Evolutionary conservation across 495 filamentous ascomycete genomes (phyloP), one percentile per base, ranked within the genome.

Genomic region (Penicillium cinerascens): DNA sequence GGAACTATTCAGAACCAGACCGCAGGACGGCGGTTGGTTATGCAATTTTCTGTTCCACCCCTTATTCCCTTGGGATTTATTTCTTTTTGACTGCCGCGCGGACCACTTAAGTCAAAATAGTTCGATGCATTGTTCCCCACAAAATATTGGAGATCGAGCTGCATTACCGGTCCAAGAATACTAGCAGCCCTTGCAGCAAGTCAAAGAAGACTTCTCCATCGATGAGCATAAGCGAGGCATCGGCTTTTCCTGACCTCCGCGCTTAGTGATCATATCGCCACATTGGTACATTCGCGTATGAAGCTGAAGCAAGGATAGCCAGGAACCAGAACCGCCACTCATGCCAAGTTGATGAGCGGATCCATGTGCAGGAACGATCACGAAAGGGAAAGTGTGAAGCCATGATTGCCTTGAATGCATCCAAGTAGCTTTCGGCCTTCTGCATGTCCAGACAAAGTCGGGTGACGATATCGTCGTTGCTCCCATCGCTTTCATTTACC

Each of bases 141-240:
- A 23, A n/a, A 52, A 46, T 51, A 23, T 7, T 8, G 13, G 5
- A 27, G 38, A 36, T 35, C 33, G 44, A 44, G 25, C 46, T 26
- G 44, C 36, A 47, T 26, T 73, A n/a, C 64, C 68, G 79, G 9
- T 76, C 77, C 16, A 80, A 54, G 40, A 74, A 68, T 2, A 79
- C 56, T 10, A 78, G 55, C 18, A 78, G 65, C 15, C 77, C 74
- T 60, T 77, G 70, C 10, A 81, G 67, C 16, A 78, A 56, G 36
- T 82, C 77, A 36, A 81, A 56, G 22, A 71, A 77, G 16, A 73
- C 60, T 39, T 79, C 72, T 6, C 69, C 68, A 29, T 71, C n/a
- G n/a, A n/a, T 67, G 44, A 79, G 49, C 63, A 82, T 73, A 20
- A 67, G 66, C 22, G 72, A 67, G 20, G 71, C 55, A 43, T 76